phyloP scores from a whole-genome alignment of 208 protist species.

The Strigomonas galati region DNA sequence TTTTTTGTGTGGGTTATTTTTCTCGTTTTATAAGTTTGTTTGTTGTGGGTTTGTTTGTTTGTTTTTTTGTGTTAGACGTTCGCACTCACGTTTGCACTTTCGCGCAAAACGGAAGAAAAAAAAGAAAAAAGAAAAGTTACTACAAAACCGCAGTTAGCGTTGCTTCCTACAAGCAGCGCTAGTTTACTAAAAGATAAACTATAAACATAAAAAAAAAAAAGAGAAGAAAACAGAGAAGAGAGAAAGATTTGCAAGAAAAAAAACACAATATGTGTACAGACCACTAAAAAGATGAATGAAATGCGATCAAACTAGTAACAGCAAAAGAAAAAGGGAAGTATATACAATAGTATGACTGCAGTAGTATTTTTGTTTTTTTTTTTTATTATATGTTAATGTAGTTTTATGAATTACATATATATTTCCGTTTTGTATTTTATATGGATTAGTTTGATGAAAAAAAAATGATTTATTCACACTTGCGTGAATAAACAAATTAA shows the following conservation, averaged over 20 bases:
- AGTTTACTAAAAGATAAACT: too few relatives aligned
- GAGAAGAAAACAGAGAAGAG: not conserved
- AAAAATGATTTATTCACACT: constrained; percentile 4
- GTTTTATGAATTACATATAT: too few relatives aligned
- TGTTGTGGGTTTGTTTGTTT: too few relatives aligned
- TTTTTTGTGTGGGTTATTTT: too few relatives aligned
- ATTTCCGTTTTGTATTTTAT: too few relatives aligned
- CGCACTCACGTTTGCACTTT: too few relatives aligned
- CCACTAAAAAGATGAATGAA: not conserved
- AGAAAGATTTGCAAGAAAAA: not conserved
- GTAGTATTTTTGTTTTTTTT: not conserved
- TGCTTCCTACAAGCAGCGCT: not conserved
- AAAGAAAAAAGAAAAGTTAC: not conserved
- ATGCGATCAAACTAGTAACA: not conserved
- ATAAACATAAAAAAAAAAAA: not conserved
- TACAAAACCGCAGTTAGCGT: not conserved
- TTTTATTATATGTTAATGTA: not conserved
- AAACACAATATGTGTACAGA: not conserved
- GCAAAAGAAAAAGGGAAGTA: not conserved
- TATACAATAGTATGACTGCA: not conserved
- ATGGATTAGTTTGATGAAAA: too few relatives aligned
- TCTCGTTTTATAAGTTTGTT: too few relatives aligned
- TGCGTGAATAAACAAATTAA: not conserved
- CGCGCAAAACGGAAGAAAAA: not conserved
- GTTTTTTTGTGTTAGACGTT: too few relatives aligned